phyloP scores from a whole-genome alignment of 192 early-diverging fungal genomes.

The Paraglomus occultum region DNA sequence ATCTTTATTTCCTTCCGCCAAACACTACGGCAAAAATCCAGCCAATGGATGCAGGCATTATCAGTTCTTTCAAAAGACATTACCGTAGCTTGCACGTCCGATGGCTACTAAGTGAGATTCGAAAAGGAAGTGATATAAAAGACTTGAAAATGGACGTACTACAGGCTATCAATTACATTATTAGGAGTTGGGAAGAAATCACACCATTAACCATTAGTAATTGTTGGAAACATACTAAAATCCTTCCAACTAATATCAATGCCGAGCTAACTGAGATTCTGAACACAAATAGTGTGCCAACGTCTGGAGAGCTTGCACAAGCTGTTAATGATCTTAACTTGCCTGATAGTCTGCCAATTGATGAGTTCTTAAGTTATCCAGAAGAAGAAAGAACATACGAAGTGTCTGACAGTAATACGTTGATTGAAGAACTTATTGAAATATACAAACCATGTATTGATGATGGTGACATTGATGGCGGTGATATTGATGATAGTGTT shows the following conservation, averaged over 20 bases:
- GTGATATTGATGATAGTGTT: too few relatives aligned
- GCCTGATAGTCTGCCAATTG: too few relatives aligned
- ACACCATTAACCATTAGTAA: background rate
- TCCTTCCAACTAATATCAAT: background rate
- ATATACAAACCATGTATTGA: too few relatives aligned
- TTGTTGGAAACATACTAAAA: slow-evolving; percentile 2
- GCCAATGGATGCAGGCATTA: slow-evolving; percentile 28
- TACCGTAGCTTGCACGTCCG: slow-evolving; percentile 7
- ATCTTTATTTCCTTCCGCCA: slow-evolving; percentile 17
- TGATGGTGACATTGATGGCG: too few relatives aligned
- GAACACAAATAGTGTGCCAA: too few relatives aligned
- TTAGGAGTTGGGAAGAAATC: slow-evolving; percentile 6
- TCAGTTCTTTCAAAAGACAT: slow-evolving; percentile 20
- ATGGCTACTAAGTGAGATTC: slow-evolving; percentile 7
- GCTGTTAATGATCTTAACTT: too few relatives aligned
- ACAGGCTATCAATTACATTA: slow-evolving; percentile 13
- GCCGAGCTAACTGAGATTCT: too few relatives aligned
- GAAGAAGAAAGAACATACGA: too few relatives aligned
- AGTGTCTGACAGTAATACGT: too few relatives aligned
- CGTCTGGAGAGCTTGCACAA: too few relatives aligned
- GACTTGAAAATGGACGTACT: slow-evolving; percentile 20
- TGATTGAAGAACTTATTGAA: too few relatives aligned
- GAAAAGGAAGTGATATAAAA: background rate
- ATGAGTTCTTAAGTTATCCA: too few relatives aligned
- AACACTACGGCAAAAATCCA: slow-evolving; percentile 26